Evolutionary conservation across 371 early-diverging fungal species (phyloP).

Genomic region (Gilbertella persicaria): DNA sequence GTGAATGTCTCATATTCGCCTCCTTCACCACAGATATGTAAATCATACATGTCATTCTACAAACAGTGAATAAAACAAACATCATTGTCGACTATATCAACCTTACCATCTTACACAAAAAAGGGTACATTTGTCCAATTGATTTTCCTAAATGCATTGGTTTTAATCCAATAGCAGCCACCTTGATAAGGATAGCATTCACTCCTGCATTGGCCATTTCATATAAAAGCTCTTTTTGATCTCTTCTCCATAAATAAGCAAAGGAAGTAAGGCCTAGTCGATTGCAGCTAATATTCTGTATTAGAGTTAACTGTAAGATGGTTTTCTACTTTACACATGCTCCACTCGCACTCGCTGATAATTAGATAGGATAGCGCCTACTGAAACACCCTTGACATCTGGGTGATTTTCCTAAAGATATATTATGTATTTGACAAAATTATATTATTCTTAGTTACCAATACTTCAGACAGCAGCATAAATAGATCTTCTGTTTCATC

Average conservation of each 20-base stretch:
- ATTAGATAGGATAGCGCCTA: conserved; percentile 97
- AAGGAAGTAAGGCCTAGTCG: conserved; percentile 83
- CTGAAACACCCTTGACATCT: conserved; percentile 88
- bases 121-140: conserved; percentile 77
- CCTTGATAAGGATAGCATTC: conserved; percentile 91
- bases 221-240: conserved; percentile 85
- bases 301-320: background rate
- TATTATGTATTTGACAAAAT: background rate
- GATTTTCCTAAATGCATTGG: conserved; percentile 77
- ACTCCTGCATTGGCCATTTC: conserved; percentile 92
- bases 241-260: conserved; percentile 93
- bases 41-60: conserved; percentile 76
- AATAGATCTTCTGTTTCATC: conserved; percentile 99
- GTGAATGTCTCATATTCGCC: conserved; percentile 99
- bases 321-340: conserved; percentile 81
- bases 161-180: conserved; percentile 89
- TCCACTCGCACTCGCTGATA: conserved; percentile 99
- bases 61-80: background rate
- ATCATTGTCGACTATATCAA: too few relatives aligned
- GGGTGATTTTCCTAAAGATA: conserved; percentile 60
- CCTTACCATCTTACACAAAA: conserved; percentile 68
- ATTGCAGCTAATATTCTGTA: conserved; percentile 61
- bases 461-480: conserved; percentile 67
- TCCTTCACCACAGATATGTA: conserved; percentile 99
- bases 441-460: conserved; percentile 39